Evolutionary conservation across 2,329 filamentous ascomycete genomes (phyloP).

Genomic region (Diaporthe destruens): DNA sequence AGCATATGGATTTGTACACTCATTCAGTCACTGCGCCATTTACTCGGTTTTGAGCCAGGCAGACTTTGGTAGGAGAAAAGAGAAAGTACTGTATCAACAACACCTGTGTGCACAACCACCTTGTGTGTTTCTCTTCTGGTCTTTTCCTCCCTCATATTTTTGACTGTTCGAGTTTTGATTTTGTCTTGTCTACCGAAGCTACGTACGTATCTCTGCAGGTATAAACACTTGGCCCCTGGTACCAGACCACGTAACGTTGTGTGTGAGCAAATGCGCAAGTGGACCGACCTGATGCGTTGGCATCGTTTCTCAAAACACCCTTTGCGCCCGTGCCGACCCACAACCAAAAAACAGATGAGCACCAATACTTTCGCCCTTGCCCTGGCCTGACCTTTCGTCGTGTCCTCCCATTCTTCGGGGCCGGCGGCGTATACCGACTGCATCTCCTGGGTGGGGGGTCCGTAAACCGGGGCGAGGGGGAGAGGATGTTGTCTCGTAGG

Average conservation of each 20-base stretch:
- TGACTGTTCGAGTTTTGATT: neutral
- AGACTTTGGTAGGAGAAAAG: neutral
- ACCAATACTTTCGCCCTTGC: neutral
- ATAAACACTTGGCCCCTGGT: slow-evolving; percentile 24
- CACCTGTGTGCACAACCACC: too few relatives aligned
- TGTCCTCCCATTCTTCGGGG: slow-evolving; percentile 4
- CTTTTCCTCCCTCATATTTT: neutral
- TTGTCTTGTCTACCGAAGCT: slow-evolving; percentile 18
- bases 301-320: slow-evolving; percentile 23
- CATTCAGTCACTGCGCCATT: slow-evolving; percentile 10
- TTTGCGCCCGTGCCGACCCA: slow-evolving; percentile 4
- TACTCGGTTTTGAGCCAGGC: slow-evolving; percentile 13
- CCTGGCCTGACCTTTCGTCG: neutral
- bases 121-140: neutral
- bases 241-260: slow-evolving; percentile 28
- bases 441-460: neutral
- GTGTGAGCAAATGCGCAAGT: slow-evolving; percentile 18
- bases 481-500: neutral
- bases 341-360: slow-evolving; percentile 10
- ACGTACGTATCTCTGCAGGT: slow-evolving; percentile 16
- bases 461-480: slow-evolving; percentile 1
- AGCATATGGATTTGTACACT: slow-evolving; percentile 21
- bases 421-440: neutral
- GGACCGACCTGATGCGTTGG: slow-evolving; percentile 22
- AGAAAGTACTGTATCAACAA: neutral